Evolutionary conservation across 1,139 yeast species (phyloP).

Genomic region (Yamadazyma sp.): DNA sequence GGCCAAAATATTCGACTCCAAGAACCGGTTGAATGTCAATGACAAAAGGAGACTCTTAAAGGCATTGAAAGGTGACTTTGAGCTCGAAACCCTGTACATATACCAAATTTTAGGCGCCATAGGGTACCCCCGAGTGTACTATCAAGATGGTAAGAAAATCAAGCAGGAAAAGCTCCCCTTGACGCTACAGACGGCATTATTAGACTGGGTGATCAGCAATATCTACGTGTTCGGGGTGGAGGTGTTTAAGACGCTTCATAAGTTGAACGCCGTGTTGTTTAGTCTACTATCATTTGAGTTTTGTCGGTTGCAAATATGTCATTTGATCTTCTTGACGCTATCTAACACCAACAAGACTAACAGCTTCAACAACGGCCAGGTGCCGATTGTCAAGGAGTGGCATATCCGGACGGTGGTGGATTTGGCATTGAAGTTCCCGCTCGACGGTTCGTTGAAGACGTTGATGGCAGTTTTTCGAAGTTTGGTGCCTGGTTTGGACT

Average conservation of each 20-base stretch:
- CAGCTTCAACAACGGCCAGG: conserved; percentile 7
- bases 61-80: not conserved
- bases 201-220: conserved; percentile 32
- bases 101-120: conserved; percentile 26
- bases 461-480: conserved; percentile 25
- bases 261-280: conserved; percentile 28
- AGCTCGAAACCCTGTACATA: not conserved
- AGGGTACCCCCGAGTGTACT: conserved; percentile 30
- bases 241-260: conserved; percentile 17
- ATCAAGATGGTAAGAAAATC: conserved; percentile 21
- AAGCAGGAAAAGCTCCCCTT: conserved; percentile 24
- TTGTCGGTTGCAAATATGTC: conserved; percentile 30
- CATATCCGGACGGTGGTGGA: conserved; percentile 35
- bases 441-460: conserved; percentile 29
- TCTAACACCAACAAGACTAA: conserved; percentile 17
- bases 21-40: not conserved
- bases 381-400: conserved; percentile 28
- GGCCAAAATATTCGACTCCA: not conserved
- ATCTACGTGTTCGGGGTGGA: conserved; percentile 28
- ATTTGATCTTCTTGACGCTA: conserved; percentile 27
- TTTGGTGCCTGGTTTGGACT: conserved; percentile 25
- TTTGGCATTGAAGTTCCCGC: conserved; percentile 32
- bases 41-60: not conserved
- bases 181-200: conserved; percentile 23
- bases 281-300: conserved; percentile 34